phyloP scores from a whole-genome alignment of 202 grass and related monocot genomes.

The Elaeis oleifera region DNA sequence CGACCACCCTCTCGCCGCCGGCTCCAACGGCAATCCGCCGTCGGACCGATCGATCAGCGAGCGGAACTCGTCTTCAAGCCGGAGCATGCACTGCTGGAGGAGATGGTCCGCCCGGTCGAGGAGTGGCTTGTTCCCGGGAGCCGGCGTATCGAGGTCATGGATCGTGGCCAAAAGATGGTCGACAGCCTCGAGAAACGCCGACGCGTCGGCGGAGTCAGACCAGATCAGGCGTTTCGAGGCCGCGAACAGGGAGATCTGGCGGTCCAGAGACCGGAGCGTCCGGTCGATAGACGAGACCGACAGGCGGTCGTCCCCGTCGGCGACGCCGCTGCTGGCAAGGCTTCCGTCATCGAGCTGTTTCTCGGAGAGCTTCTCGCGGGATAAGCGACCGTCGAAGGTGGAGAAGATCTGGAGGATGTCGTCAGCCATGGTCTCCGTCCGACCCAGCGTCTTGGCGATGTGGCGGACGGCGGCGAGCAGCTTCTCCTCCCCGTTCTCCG shows the following conservation, averaged over 20 bases:
- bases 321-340: no score
- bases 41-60: no score
- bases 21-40: no score
- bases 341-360: no score
- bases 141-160: not conserved
- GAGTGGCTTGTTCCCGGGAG: no score
- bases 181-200: conserved; percentile 13
- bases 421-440: conserved; percentile 20
- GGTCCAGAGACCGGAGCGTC: conserved; percentile 17
- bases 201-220: conserved; percentile 1
- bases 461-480: conserved; percentile 20
- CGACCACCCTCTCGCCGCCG: no score
- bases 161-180: conserved; percentile 5
- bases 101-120: no score
- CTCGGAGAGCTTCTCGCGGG: no score
- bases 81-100: no score
- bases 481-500: conserved; percentile 18
- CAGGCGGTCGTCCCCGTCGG: no score
- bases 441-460: conserved; percentile 17
- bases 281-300: conserved; percentile 1
- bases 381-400: no score
- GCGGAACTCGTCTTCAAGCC: no score
- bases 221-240: conserved; percentile 13
- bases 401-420: conserved; percentile 18
- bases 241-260: conserved; percentile 18